These are phyloP conservation scores for Fomes fomentarius DNA, from an alignment of 1,284 basidiomycete species.

Conservation along the genomic window DNA sequence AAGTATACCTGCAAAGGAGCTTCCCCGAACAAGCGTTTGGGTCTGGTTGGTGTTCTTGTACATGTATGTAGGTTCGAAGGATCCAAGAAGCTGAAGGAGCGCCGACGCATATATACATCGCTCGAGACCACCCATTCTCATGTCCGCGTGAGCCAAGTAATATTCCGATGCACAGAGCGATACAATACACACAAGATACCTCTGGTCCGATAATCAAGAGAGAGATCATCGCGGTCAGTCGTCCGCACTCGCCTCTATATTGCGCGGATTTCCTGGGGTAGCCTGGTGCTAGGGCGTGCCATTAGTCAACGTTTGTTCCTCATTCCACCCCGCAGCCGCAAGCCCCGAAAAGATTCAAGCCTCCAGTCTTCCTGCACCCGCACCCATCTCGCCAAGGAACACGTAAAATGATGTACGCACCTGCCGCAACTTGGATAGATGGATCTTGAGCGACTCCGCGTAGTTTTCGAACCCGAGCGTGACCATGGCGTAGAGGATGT, in stretches of 20 bases:
- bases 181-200: slow-evolving; percentile 18
- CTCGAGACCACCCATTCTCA: too few relatives aligned
- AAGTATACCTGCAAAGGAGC: too few relatives aligned
- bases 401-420: slow-evolving; percentile 46
- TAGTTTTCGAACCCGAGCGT: slow-evolving; percentile 96
- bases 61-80: too few relatives aligned
- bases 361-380: background rate
- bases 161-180: slow-evolving; percentile 13
- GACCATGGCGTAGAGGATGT: slow-evolving; percentile 87
- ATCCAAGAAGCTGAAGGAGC: too few relatives aligned
- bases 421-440: slow-evolving; percentile 87
- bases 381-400: background rate
- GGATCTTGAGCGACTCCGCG: slow-evolving; percentile 86
- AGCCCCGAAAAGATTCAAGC: too few relatives aligned
- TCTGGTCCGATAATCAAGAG: background rate
- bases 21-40: too few relatives aligned
- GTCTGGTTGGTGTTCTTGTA: too few relatives aligned
- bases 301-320: background rate
- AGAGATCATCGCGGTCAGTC: slow-evolving; percentile 7
- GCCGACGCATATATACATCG: too few relatives aligned
- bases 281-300: slow-evolving; percentile 16
- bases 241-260: slow-evolving; percentile 8
- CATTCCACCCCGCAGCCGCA: too few relatives aligned
- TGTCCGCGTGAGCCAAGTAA: too few relatives aligned
- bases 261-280: slow-evolving; percentile 16